Evolutionary conservation across 2,329 filamentous ascomycete genomes (phyloP).

Genomic region (Penicillium sp.): DNA sequence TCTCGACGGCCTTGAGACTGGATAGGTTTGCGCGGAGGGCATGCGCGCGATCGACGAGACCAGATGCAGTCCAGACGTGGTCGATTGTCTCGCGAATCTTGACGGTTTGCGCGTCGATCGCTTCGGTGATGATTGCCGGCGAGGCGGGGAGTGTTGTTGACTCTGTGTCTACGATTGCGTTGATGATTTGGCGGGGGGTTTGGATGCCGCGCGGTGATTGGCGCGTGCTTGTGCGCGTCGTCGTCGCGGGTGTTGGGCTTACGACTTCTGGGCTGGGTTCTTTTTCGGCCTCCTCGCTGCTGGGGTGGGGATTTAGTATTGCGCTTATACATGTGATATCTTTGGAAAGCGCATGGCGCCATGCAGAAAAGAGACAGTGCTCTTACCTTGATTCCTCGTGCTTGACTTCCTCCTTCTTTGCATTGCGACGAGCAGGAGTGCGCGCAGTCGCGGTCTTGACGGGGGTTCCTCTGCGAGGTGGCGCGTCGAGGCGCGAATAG

Average conservation of each 20-base stretch:
- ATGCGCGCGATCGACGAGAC: constrained; percentile 49
- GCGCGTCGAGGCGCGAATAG: constrained; percentile 56
- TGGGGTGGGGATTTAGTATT: constrained; percentile 11
- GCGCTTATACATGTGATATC: constrained; percentile 9
- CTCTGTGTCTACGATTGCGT: constrained; percentile 6
- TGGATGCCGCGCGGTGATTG: no score
- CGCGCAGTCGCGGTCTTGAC: constrained; percentile 47
- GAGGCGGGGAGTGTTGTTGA: constrained; percentile 35
- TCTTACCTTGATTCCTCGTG: constrained; percentile 40
- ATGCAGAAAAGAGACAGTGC: constrained; percentile 22
- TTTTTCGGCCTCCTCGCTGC: constrained; percentile 4
- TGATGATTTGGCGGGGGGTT: neutral
- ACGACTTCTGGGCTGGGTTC: neutral
- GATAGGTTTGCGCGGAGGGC: constrained; percentile 66
- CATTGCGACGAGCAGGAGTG: constrained; percentile 24
- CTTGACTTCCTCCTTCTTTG: constrained; percentile 34
- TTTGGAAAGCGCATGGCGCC: constrained; percentile 10
- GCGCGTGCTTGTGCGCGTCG: neutral
- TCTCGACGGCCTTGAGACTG: constrained; percentile 65
- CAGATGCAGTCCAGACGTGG: constrained; percentile 35
- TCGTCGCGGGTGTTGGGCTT: constrained; percentile 4
- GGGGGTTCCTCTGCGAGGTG: constrained; percentile 43
- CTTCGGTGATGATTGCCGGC: constrained; percentile 55
- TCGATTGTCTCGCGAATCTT: constrained; percentile 36
- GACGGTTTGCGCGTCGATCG: constrained; percentile 64